Evolutionary conservation across 2,329 filamentous ascomycete genomes (phyloP).

Genomic region (Canariomyces notabilis): DNA sequence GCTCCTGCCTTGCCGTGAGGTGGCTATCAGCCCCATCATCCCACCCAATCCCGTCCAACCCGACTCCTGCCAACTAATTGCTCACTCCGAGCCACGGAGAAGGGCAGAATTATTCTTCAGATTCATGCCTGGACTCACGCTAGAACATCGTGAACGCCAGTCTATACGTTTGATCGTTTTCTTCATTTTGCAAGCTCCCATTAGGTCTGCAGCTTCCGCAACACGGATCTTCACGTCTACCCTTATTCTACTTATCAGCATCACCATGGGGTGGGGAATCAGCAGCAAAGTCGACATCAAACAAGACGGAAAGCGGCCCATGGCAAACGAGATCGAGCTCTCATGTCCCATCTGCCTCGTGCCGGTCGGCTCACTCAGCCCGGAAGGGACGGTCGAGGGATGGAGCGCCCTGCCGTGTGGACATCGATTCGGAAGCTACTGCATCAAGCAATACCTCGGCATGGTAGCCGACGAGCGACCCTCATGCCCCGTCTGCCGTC

Average conservation of each 20-base stretch:
- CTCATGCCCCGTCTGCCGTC: slow-evolving; percentile 38
- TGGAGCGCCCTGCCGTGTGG: slow-evolving; percentile 40
- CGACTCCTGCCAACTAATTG: background rate
- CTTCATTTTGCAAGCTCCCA: background rate
- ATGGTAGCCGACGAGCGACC: slow-evolving; percentile 33
- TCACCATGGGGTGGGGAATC: slow-evolving; percentile 14
- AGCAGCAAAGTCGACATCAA: slow-evolving; percentile 5
- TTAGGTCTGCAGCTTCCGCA: background rate
- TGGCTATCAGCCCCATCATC: background rate
- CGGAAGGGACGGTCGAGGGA: slow-evolving; percentile 35
- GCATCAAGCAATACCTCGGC: slow-evolving; percentile 40
- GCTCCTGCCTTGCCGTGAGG: background rate
- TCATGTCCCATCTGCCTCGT: slow-evolving; percentile 42
- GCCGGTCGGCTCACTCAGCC: slow-evolving; percentile 33
- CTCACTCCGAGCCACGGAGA: background rate
- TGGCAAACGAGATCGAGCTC: slow-evolving; percentile 4
- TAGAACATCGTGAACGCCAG: background rate
- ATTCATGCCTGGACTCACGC: background rate
- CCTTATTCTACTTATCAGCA: background rate
- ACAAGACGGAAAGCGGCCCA: background rate
- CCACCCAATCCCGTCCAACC: too few species aligned
- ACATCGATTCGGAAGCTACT: slow-evolving; percentile 40
- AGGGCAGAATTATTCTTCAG: background rate
- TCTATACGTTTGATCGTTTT: background rate
- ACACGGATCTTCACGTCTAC: background rate